These are phyloP conservation scores for Aquilaria malaccensis DNA, from an alignment of 345 rosid genomes.

Conservation along the genomic window DNA sequence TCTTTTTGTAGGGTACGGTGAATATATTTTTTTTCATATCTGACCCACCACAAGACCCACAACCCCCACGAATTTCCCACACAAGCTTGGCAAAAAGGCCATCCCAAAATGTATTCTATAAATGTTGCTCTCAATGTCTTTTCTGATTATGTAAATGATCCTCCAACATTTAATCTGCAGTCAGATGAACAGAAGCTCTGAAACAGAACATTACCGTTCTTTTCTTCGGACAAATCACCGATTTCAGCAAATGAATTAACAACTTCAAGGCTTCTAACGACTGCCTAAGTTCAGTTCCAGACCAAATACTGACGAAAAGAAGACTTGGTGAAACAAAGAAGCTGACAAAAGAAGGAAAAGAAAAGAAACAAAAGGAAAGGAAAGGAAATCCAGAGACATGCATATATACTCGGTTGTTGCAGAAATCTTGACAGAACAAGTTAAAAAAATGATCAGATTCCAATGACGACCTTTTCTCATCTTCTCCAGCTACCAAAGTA, in stretches of 20 bases:
- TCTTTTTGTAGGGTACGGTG: not conserved
- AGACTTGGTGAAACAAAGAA: too few relatives aligned
- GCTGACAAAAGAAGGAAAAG: too few relatives aligned
- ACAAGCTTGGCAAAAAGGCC: slow-evolving; percentile 66
- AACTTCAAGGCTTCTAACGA: too few relatives aligned
- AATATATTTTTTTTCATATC: not conserved
- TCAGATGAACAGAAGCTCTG: not conserved
- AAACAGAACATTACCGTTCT: not conserved
- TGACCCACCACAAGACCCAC: slow-evolving; percentile 77
- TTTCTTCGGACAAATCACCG: too few relatives aligned
- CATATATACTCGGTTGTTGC: slow-evolving; percentile 1
- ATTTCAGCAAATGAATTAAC: not conserved
- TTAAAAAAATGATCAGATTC: not conserved
- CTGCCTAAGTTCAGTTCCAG: too few relatives aligned
- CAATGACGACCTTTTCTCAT: slow-evolving; percentile 71
- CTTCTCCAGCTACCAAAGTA: slow-evolving; percentile 80
- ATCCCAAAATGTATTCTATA: slow-evolving; percentile 83
- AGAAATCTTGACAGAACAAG: slow-evolving; percentile 1
- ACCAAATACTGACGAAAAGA: too few relatives aligned
- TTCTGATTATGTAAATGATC: slow-evolving; percentile 77
- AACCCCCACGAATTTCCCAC: slow-evolving; percentile 80
- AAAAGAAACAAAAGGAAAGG: too few relatives aligned
- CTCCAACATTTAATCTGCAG: slow-evolving; percentile 30
- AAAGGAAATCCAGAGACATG: too few relatives aligned
- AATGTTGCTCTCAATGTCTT: slow-evolving; percentile 85